A percentile compares a stretch with the other conserved stretches of the same genome.
These are phyloP conservation scores for Meripilus lineatus DNA, from an alignment of 1,284 basidiomycete species.

Conservation along the genomic window DNA sequence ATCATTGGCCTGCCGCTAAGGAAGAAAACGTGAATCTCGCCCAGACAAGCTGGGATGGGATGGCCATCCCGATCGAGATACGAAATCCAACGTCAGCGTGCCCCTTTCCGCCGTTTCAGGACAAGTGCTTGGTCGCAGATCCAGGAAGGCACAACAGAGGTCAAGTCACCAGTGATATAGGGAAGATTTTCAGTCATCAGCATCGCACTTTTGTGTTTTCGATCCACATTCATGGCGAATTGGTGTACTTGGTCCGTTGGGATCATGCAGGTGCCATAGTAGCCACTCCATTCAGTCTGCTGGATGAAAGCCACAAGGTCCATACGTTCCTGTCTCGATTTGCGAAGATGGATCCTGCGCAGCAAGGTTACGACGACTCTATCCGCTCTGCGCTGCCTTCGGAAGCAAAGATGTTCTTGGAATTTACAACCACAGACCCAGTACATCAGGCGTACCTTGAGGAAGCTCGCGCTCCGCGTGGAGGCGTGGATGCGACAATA, in stretches of 20 bases:
- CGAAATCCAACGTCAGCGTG: too few species aligned
- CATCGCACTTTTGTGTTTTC: too few species aligned
- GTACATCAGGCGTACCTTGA: not conserved
- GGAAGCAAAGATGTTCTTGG: not conserved
- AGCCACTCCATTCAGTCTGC: constrained; percentile 10
- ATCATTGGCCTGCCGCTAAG: too few species aligned
- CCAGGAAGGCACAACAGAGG: not conserved
- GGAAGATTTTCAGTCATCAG: not conserved
- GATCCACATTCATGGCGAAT: constrained; percentile 4
- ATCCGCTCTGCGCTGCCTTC: not conserved
- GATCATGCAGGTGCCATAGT: constrained; percentile 11
- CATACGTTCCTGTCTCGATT: constrained; percentile 8
- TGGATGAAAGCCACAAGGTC: not conserved
- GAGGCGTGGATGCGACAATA: not conserved
- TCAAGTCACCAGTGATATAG: not conserved
- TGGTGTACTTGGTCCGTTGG: constrained; percentile 7
- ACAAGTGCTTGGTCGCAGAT: not conserved
- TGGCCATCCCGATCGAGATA: too few species aligned
- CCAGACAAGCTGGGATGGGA: too few species aligned
- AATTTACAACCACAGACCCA: not conserved
- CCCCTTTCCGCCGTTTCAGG: too few species aligned
- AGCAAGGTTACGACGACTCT: too few species aligned
- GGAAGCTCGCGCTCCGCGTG: too few species aligned
- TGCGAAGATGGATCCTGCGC: not conserved
- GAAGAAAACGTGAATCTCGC: too few species aligned